Base-by-base conservation (phyloP, 129 eudicot genomes). In the Arctium minus region DNA sequence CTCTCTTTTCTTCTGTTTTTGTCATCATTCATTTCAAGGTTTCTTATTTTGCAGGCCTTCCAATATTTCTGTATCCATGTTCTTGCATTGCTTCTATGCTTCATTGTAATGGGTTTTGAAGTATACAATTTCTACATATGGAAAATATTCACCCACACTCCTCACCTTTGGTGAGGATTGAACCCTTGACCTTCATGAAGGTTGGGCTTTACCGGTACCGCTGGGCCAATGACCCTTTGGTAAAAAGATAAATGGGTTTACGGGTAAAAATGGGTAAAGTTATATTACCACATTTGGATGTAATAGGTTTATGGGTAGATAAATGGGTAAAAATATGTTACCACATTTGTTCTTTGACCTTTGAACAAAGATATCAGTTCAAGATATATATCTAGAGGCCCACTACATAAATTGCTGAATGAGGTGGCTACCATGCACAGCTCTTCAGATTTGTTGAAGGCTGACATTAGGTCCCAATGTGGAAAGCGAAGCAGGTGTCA, bases 41-140 rank as follows among this genome's bases (percentile, higher is more conserved):
- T 83, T 40, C 73, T 82, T 85, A 10, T 53, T 83, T 73, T 88
- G 93, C 99, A 96, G 99, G 99, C 88, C 72, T 44, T 96, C 64
- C 99, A 96, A 81, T 93, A 92, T 90, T 84, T 91, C 73, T 93
- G 99, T 96, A 96, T 93, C 99, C 99, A 38, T 72, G 56, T 79
- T 38, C 79, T 81, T 71, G 67, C 73, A 18, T 72, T 60, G 79
- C 56, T 42, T 31, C 27, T 30, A 48, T 75, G 42, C 46, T 75
- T 36, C 76, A 74, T 15, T 39, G 53, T 80, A 72, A 36, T 18
- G 68, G 69, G 75, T 60, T 60, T n/a, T 60, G 68, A 60, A 60
- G 68, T 60, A 60, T 60, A 60, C n/a, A 60, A n/a, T 60, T n/a
- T 17, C 2, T 60, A 60, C n/a, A 17, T 60, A 6, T 1, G 27